phyloP scores from a whole-genome alignment of 163 green algal genomes.

The Smithsoniella earleae region DNA sequence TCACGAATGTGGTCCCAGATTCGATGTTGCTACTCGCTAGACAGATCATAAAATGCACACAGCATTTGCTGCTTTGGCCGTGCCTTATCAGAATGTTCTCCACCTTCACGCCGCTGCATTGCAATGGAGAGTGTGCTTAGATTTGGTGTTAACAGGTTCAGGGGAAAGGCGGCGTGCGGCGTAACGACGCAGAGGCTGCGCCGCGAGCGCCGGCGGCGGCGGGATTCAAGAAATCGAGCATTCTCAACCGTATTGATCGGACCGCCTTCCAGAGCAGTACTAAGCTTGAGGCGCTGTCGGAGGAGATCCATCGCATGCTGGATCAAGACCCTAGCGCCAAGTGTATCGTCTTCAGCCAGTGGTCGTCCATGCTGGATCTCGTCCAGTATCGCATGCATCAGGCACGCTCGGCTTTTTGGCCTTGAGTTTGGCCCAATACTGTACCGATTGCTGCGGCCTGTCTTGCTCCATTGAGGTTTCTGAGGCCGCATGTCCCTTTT shows the following conservation, averaged over 20 bases:
- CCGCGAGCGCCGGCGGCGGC: conserved; percentile 23
- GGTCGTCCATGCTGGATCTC: conserved; percentile 90
- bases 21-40: too few species aligned
- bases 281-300: conserved; percentile 83
- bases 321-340: conserved; percentile 64
- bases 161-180: not conserved
- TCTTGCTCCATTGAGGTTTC: too few species aligned
- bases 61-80: too few species aligned
- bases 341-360: conserved; percentile 90
- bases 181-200: conserved; percentile 4
- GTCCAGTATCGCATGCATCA: conserved; percentile 64
- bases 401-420: too few species aligned
- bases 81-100: too few species aligned
- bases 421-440: too few species aligned
- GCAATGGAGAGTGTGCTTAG: not conserved
- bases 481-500: too few species aligned
- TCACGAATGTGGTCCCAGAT: too few species aligned
- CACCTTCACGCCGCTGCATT: not conserved
- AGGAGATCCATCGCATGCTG: conserved; percentile 78
- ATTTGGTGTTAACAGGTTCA: not conserved
- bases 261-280: conserved; percentile 71
- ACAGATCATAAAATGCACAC: too few species aligned
- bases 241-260: conserved; percentile 59
- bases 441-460: too few species aligned
- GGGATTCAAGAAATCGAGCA: conserved; percentile 39